Percentiles rank a stretch among this genome's conserved stretches.
Evolutionary conservation across 148 eudicot species (phyloP).

Genomic region (Heliosperma pusillum): DNA sequence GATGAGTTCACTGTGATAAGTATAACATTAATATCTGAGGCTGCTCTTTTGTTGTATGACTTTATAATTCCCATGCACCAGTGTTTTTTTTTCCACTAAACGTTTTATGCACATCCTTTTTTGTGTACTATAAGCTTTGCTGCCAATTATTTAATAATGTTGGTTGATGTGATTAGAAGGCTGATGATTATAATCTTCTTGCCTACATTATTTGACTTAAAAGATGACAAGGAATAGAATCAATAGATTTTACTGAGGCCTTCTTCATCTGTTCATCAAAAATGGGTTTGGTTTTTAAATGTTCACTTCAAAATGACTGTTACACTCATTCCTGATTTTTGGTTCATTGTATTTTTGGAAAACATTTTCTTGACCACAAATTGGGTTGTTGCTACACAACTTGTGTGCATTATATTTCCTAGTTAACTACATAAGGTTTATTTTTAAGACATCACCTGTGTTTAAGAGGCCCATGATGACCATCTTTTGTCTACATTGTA

Average conservation of each 20-base stretch:
- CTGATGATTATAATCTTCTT: constrained; percentile 22
- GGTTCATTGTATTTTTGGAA: background rate
- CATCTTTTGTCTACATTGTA: constrained; percentile 6
- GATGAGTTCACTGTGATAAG: constrained; percentile 11
- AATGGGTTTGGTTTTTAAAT: too few species aligned
- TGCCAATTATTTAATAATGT: background rate
- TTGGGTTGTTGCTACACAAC: background rate
- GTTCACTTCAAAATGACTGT: background rate
- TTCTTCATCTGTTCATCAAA: background rate
- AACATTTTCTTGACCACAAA: background rate
- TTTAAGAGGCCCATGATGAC: constrained; percentile 25
- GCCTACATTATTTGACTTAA: constrained; percentile 20
- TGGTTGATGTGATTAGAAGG: background rate
- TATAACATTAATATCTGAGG: constrained; percentile 3
- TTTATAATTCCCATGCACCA: background rate
- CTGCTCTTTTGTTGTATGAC: background rate
- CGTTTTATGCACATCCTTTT: background rate
- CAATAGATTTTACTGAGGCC: constrained; percentile 18
- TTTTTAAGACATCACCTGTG: too few species aligned
- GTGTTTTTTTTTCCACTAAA: background rate
- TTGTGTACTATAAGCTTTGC: background rate
- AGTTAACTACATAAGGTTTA: background rate
- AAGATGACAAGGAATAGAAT: constrained; percentile 3
- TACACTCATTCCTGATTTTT: background rate
- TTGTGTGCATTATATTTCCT: background rate